Evolutionary conservation across 1,284 basidiomycete species (phyloP), one percentile per base, ranked within the genome.

Genomic region (Pseudozyma flocculosa): DNA sequence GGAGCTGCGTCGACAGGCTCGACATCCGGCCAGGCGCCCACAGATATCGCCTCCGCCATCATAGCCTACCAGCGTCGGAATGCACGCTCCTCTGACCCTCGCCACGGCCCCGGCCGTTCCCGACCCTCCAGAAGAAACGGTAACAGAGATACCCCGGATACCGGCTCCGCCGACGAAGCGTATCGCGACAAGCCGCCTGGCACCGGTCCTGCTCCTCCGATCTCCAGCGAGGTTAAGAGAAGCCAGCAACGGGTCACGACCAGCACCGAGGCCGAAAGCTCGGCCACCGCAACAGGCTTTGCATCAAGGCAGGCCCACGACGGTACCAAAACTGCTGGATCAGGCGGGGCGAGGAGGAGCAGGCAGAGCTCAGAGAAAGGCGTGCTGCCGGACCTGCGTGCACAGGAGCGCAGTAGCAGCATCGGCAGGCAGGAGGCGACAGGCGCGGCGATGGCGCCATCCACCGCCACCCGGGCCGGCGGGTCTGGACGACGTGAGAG

Each of bases 301-400:
- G 40, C 13, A 14, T n/a, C 19, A 4, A 7, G 5, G 19, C 40
- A 5, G 15, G 40, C 40, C 4, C 15, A 14, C 3, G 40, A 21
- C 40, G 40, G 7, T 19, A n/a, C 14, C 5, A 14, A 15, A 14
- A 14, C 9, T 15, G 11, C 21, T 4, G 15, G 15, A 4, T 14
- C 14, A 5, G 15, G 40, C 15, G 4, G 40, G 3, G 40, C 19
- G 40, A 40, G 15, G 26, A 29, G 26, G 11, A 51, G 43, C 38
- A 37, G 57, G 22, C 58, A 61, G 30, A 54, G 46, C 17, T 57
- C 58, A 5, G 46, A 48, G 4, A 54, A 51, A 9, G 52, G 43
- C 30, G 44, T 45, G 32, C 49, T 58, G 18, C 46, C 58, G 1
- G 58, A 66, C 40, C 48, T 55, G 0, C 58, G 62, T 11, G 26